Evolutionary conservation across 495 filamentous ascomycete genomes (phyloP).

Genomic region (Bacidia rubella): DNA sequence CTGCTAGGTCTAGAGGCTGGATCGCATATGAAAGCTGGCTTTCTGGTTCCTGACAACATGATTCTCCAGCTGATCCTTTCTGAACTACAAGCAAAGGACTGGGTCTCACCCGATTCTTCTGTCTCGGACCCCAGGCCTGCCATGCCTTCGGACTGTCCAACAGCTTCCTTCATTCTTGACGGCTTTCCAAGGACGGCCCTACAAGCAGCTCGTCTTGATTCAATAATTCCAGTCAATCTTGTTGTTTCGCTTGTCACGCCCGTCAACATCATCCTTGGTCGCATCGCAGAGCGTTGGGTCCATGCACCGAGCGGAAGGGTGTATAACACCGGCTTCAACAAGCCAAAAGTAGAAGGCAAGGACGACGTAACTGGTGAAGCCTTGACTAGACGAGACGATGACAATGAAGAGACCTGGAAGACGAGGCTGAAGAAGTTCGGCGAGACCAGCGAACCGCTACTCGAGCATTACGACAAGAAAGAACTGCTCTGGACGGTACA

Average conservation of each 20-base stretch:
- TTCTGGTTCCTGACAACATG: slow-evolving; percentile 81
- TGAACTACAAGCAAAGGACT: slow-evolving; percentile 82
- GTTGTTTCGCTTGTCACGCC: slow-evolving; percentile 48
- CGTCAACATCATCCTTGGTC: slow-evolving; percentile 64
- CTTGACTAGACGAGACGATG: slow-evolving; percentile 69
- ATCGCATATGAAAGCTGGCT: slow-evolving; percentile 75
- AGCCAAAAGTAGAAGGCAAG: slow-evolving; percentile 61
- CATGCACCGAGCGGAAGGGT: slow-evolving; percentile 83
- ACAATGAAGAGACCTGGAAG: slow-evolving; percentile 75
- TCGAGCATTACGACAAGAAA: slow-evolving; percentile 77
- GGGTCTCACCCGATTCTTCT: slow-evolving; percentile 43
- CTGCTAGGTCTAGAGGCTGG: slow-evolving; percentile 73
- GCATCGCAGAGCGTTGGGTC: slow-evolving; percentile 84
- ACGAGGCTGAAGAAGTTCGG: slow-evolving; percentile 67
- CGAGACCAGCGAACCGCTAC: slow-evolving; percentile 68
- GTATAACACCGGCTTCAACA: slow-evolving; percentile 88
- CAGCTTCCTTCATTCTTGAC: slow-evolving; percentile 86
- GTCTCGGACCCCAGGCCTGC: slow-evolving; percentile 22
- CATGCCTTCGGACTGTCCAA: slow-evolving; percentile 49
- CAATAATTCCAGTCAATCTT: slow-evolving; percentile 78
- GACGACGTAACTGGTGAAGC: slow-evolving; percentile 89
- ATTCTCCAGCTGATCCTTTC: slow-evolving; percentile 83
- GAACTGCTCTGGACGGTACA: slow-evolving; percentile 81
- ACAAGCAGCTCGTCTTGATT: slow-evolving; percentile 66
- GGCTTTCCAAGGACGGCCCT: slow-evolving; percentile 82